Percentiles rank a stretch among this genome's conserved stretches.
These are phyloP conservation scores for Symbiodinium natans DNA, from an alignment of 73 alveolate species.

Conservation along the genomic window DNA sequence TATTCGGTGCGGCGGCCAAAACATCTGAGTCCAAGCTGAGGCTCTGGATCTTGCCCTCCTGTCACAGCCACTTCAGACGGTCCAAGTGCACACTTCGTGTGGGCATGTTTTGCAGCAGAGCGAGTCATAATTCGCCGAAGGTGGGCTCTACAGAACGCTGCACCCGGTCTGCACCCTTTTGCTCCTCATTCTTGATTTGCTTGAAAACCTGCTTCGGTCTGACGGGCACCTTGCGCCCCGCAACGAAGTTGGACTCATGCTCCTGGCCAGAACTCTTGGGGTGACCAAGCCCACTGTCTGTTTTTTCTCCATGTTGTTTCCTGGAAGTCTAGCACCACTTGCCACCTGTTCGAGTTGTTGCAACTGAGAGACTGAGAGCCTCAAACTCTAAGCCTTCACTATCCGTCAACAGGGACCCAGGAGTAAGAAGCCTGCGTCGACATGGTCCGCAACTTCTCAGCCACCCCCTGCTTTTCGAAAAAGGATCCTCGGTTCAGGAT, in stretches of 20 bases:
- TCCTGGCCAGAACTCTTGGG: neutral
- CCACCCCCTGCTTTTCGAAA: slow-evolving; percentile 53
- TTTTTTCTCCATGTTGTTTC: neutral
- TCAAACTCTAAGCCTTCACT: no score
- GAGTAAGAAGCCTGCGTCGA: slow-evolving; percentile 47
- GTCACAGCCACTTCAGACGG: no score
- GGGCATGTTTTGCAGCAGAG: no score
- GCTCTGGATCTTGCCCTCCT: slow-evolving; percentile 34
- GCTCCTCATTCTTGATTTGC: slow-evolving; percentile 69
- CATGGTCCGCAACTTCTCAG: slow-evolving; percentile 41
- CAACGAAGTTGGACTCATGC: slow-evolving; percentile 7
- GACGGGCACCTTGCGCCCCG: slow-evolving; percentile 64
- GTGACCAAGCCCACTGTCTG: no score
- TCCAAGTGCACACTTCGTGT: no score
- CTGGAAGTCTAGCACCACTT: neutral
- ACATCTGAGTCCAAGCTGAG: neutral
- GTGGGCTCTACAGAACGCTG: neutral
- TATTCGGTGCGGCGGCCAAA: no score
- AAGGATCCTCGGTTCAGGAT: neutral
- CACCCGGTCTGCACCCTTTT: no score
- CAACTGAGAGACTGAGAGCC: no score
- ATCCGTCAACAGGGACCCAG: no score
- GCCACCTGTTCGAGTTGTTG: no score
- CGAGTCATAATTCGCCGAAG: no score
- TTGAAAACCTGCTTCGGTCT: slow-evolving; percentile 47